Evolutionary conservation across 176 grass and related monocot genomes (phyloP).

Genomic region (Secale cereale): DNA sequence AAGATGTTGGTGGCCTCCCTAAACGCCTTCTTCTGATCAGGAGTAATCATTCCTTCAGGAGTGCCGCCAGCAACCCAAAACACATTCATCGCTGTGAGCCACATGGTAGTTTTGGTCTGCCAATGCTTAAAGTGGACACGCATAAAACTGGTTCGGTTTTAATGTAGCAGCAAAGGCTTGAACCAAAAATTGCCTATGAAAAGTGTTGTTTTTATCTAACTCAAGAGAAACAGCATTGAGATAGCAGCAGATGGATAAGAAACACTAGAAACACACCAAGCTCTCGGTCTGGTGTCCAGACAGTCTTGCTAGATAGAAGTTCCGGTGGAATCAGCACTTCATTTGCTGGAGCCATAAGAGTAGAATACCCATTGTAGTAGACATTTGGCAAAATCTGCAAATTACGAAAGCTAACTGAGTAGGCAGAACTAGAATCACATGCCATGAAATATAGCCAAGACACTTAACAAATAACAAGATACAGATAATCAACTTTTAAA

Average conservation of each 20-base stretch:
- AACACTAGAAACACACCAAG: constrained; percentile 47
- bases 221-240: neutral
- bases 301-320: constrained; percentile 43
- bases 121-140: no score
- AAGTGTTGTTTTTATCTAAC: no score
- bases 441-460: neutral
- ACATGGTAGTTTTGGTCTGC: no score
- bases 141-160: no score
- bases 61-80: no score
- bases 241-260: constrained; percentile 1
- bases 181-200: no score
- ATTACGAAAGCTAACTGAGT: constrained; percentile 20
- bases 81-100: no score
- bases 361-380: constrained; percentile 31
- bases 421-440: neutral
- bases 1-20: no score
- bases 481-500: neutral
- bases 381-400: constrained; percentile 40
- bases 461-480: neutral
- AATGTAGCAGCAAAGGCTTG: no score
- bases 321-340: constrained; percentile 53
- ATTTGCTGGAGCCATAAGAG: constrained; percentile 45
- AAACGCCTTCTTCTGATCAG: no score
- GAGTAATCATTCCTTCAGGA: no score
- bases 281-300: constrained; percentile 51